These are phyloP conservation scores for Botryosphaeria dothidea DNA, from an alignment of 2,329 filamentous ascomycete genomes.

Conservation along the genomic window DNA sequence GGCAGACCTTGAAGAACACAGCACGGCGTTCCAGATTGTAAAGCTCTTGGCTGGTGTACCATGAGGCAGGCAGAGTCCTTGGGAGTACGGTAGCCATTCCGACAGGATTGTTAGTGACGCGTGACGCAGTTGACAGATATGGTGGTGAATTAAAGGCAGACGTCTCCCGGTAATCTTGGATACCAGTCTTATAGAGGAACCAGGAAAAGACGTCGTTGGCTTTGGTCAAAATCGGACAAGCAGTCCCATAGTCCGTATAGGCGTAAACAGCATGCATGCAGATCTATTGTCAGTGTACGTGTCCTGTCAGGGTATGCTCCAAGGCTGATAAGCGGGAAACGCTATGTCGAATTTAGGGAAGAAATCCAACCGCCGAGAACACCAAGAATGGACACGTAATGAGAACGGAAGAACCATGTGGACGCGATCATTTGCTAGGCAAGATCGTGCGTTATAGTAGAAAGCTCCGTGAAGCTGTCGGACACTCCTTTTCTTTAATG, in stretches of 20 bases:
- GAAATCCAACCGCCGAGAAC: not conserved
- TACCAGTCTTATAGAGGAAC: not conserved
- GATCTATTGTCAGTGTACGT: not conserved
- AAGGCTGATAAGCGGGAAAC: not conserved
- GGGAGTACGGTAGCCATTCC: constrained; percentile 3
- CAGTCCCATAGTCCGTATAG: not conserved
- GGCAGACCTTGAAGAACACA: constrained; percentile 39
- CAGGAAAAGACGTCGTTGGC: not conserved
- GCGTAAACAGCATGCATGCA: not conserved
- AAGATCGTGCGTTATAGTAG: too few relatives aligned
- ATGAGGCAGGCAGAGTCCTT: constrained; percentile 43
- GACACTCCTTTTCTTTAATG: too few relatives aligned
- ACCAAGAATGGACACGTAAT: not conserved
- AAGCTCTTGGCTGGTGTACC: constrained; percentile 46
- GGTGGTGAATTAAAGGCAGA: not conserved
- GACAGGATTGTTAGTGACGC: not conserved
- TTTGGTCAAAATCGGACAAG: not conserved
- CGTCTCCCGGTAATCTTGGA: not conserved
- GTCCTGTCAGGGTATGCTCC: not conserved
- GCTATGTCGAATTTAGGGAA: constrained; percentile 3
- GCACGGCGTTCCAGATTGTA: constrained; percentile 49
- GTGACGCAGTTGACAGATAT: not conserved
- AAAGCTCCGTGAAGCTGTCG: too few relatives aligned
- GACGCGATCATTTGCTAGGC: not conserved
- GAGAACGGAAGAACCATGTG: not conserved